phyloP scores from a whole-genome alignment of 805 yeast genomes.

The Cyberlindnera suaveolens region DNA sequence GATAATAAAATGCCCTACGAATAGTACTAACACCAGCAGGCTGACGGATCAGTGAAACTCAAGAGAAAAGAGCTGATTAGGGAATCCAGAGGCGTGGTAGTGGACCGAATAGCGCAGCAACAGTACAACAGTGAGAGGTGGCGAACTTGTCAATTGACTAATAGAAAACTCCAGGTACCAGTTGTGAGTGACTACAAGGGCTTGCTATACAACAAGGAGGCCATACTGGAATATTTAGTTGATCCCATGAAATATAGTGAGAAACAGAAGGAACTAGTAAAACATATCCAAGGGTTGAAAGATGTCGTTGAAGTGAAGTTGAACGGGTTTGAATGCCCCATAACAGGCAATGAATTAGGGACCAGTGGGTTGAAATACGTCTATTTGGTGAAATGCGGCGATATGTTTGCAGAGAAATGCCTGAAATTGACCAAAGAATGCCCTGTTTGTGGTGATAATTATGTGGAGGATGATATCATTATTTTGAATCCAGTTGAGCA shows the following conservation, averaged over 20 bases:
- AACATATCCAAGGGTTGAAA: slow-evolving; percentile 32
- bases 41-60: slow-evolving; percentile 73
- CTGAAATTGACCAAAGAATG: slow-evolving; percentile 27
- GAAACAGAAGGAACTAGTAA: slow-evolving; percentile 21
- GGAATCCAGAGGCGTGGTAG: slow-evolving; percentile 5
- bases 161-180: slow-evolving; percentile 38
- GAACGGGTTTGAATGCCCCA: slow-evolving; percentile 31
- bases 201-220: slow-evolving; percentile 54
- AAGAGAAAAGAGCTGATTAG: slow-evolving; percentile 45
- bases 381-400: slow-evolving; percentile 42
- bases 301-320: slow-evolving; percentile 42
- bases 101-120: slow-evolving; percentile 17
- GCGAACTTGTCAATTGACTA: slow-evolving; percentile 42
- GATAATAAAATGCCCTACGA: neutral
- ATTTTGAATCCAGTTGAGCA: slow-evolving; percentile 28
- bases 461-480: slow-evolving; percentile 28
- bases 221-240: slow-evolving; percentile 51
- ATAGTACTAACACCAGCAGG: slow-evolving; percentile 22
- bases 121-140: slow-evolving; percentile 28
- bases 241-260: slow-evolving; percentile 25
- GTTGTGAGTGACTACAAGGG: slow-evolving; percentile 70
- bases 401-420: slow-evolving; percentile 31
- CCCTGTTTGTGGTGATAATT: slow-evolving; percentile 34
- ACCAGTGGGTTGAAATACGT: slow-evolving; percentile 31
- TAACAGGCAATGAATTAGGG: slow-evolving; percentile 33